Conservation (phyloP, 2,329 filamentous ascomycete genomes). For the Pseudocercospora eumusae region DNA sequence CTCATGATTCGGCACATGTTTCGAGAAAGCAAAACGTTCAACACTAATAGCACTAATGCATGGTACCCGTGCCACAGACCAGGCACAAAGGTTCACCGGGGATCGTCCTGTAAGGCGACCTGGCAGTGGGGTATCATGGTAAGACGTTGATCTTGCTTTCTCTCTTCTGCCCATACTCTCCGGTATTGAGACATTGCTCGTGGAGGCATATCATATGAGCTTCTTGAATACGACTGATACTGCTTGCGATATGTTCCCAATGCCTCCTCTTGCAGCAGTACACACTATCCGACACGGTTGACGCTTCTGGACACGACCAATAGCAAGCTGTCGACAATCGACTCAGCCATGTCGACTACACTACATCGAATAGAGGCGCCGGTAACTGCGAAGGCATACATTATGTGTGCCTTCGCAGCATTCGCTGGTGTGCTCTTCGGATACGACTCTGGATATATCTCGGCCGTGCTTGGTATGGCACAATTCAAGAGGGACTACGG, state of each 20-base stretch:
- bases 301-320: not conserved
- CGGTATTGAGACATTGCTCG: not conserved
- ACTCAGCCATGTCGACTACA: slow-evolving; percentile 7
- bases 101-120: slow-evolving; percentile 3
- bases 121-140: not conserved
- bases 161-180: not conserved
- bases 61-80: slow-evolving; percentile 3
- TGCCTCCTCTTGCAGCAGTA: not conserved
- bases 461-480: slow-evolving; percentile 54
- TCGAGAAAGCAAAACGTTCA: not conserved
- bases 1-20: slow-evolving; percentile 9
- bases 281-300: not conserved
- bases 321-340: not conserved
- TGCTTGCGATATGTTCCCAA: not conserved
- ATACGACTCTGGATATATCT: slow-evolving; percentile 61
- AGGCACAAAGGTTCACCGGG: not conserved
- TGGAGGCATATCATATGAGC: not conserved
- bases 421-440: slow-evolving; percentile 64
- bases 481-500: slow-evolving; percentile 48
- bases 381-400: slow-evolving; percentile 52
- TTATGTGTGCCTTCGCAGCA: slow-evolving; percentile 62
- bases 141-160: slow-evolving; percentile 9
- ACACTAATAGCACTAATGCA: slow-evolving; percentile 8
- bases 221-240: slow-evolving; percentile 2
- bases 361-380: slow-evolving; percentile 40